Evolutionary conservation across 2,329 filamentous ascomycete species (phyloP).

Genomic region (Botrytis pseudocinerea): DNA sequence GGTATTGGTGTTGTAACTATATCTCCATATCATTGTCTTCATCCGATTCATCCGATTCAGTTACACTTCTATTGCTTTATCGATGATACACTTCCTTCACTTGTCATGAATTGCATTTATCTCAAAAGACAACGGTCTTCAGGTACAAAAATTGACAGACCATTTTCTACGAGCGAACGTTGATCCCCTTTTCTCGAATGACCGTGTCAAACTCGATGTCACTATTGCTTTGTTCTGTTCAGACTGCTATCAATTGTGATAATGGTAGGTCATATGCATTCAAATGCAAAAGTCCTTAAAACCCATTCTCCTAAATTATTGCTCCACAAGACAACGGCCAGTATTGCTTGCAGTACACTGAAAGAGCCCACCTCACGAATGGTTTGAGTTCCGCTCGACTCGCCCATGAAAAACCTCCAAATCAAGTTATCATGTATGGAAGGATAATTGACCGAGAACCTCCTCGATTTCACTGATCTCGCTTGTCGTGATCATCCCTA

Average conservation of each 20-base stretch:
- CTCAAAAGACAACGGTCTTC: too few species aligned
- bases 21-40: too few species aligned
- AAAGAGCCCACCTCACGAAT: background rate
- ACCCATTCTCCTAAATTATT: background rate
- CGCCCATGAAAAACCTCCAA: background rate
- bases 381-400: background rate
- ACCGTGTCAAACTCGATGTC: rapidly evolving
- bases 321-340: background rate
- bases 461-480: background rate
- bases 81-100: too few species aligned
- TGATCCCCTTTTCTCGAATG: background rate
- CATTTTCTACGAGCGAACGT: background rate
- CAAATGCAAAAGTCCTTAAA: background rate
- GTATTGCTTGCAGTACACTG: background rate
- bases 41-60: too few species aligned
- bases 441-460: background rate
- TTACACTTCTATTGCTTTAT: too few species aligned
- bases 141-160: background rate
- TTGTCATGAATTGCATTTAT: too few species aligned
- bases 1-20: too few species aligned
- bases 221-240: background rate
- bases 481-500: background rate
- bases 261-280: background rate
- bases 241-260: background rate
- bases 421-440: background rate